These are phyloP conservation scores for Lactarius sp. DNA, from an alignment of 768 basidiomycete species.

Conservation along the genomic window DNA sequence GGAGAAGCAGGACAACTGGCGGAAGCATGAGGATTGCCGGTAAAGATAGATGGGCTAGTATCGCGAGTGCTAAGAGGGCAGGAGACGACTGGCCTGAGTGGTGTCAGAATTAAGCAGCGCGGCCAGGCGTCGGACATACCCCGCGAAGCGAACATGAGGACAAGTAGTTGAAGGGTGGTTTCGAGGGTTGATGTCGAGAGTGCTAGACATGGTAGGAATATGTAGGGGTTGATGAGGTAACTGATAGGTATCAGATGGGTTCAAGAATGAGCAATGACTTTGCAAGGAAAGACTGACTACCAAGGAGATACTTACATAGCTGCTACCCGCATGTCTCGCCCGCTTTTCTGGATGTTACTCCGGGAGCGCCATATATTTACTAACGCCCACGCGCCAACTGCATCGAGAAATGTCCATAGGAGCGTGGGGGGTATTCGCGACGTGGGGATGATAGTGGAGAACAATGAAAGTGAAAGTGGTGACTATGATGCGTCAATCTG, in stretches of 20 bases:
- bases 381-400: slow-evolving; percentile 62
- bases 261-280: background rate
- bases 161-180: slow-evolving; percentile 61
- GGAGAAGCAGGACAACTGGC: slow-evolving; percentile 63
- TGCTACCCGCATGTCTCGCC: slow-evolving; percentile 58
- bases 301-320: slow-evolving; percentile 48
- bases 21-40: slow-evolving; percentile 63
- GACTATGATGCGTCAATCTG: slow-evolving; percentile 46
- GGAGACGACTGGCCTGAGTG: slow-evolving; percentile 51
- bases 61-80: slow-evolving; percentile 61
- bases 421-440: slow-evolving; percentile 45
- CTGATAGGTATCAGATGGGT: slow-evolving; percentile 43
- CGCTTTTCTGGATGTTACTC: slow-evolving; percentile 43
- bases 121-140: slow-evolving; percentile 37
- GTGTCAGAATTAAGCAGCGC: background rate
- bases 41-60: slow-evolving; percentile 68
- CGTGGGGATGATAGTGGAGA: slow-evolving; percentile 63
- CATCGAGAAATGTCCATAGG: slow-evolving; percentile 69
- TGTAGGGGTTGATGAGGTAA: slow-evolving; percentile 87
- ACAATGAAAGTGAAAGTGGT: slow-evolving; percentile 70
- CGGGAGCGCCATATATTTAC: slow-evolving; percentile 63
- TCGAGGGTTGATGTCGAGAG: slow-evolving; percentile 81
- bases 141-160: slow-evolving; percentile 66
- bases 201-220: slow-evolving; percentile 73
- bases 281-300: background rate